Evolutionary conservation across 495 filamentous ascomycete genomes (phyloP), one percentile per base, ranked within the genome.

Genomic region (Tuber brumale): DNA sequence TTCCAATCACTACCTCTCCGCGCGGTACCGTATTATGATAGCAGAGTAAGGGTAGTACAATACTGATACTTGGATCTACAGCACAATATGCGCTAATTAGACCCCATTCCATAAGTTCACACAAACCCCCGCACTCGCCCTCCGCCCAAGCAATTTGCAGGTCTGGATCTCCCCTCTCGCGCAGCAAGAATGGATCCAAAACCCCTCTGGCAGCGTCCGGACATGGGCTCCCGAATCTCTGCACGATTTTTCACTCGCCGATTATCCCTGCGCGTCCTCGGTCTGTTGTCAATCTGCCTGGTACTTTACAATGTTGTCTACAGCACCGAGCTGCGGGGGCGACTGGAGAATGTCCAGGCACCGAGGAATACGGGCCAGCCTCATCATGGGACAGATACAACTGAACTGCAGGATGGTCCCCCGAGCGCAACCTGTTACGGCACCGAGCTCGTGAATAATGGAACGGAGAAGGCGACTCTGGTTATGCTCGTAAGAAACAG

Each of bases 401-500:
- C 57, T 35, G 27, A 66, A 66, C 57, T 4, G 16, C 1, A 35
- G 31, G 27, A 66, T 66, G 57, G 4, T 27, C n/a, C 57, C 27
- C 18, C 27, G 12, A 18, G 57, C 57, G 14, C 31, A 19, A 12
- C 57, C 27, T 35, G 27, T 66, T 8, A 79, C 14, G 76, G 69
- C 27, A 23, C 42, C 9, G 42, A 35, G 16, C 27, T 76, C 37
- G 70, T 69, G 31, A 61, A 48, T 7, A 80, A 80, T 27, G 79
- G 79, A 31, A 80, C 77, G 21, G 79, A 80, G 71, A 80, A 81
- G 39, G 79, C 79, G 27, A 80, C 79, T 18, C 37, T 80, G 71
- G 79, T 80, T 19, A 80, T 80, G 79, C 74, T 80, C 57, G 79
- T 80, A 27, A 81, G 79, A 39, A 81, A 81, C 19, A 44, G 79